Evolutionary conservation across 768 basidiomycete genomes (phyloP), one percentile per base, ranked within the genome.

Genomic region (Mycena indigotica): DNA sequence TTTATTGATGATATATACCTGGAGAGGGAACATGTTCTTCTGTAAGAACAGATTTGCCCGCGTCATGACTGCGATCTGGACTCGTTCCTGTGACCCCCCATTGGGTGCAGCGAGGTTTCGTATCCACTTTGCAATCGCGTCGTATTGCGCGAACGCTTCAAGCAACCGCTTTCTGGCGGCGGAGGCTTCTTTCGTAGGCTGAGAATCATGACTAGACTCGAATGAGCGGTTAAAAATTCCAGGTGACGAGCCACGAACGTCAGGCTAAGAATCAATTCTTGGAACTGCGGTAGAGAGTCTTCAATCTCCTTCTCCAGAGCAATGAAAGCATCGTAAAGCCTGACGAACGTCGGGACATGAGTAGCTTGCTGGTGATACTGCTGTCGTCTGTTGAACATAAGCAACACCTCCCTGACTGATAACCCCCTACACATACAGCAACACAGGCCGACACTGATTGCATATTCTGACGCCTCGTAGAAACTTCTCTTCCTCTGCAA

Each of bases 401-500:
- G 17, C 29, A 64, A 44, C 17, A 67, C 56, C 49, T 51, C 30
- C 19, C 17, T n/a, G 5, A 15, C 30, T 8, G 30, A 48, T 29
- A 46, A 24, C 26, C 53, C 38, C 38, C n/a, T n/a, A n/a, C 52
- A 78, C 92, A 69, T 65, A 95, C 93, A 87, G 73, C 32, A 98
- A 82, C 17, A 86, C 80, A 8, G 87, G 85, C 66, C 89, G 82
- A 72, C 97, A 99, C 17, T 85, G 81, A 45, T 87, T 77, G 71
- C 97, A 99, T 57, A 94, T 85, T 66, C 97, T 77, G 5, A 98
- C 88, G 1, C 94, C 95, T 60, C 87, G 91, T 57, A 95, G 72
- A 67, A 95, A 93, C 68, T 92, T 91, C 51, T 94, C 88, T 25
- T 91, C 88, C 24, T 87, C 85, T 40, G 75, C 75, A 39, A 71